A percentile compares a stretch with the other conserved stretches of the same genome.
Evolutionary conservation across 805 yeast genomes (phyloP).

Genomic region (Wickerhamomyces kurtzmanii): DNA sequence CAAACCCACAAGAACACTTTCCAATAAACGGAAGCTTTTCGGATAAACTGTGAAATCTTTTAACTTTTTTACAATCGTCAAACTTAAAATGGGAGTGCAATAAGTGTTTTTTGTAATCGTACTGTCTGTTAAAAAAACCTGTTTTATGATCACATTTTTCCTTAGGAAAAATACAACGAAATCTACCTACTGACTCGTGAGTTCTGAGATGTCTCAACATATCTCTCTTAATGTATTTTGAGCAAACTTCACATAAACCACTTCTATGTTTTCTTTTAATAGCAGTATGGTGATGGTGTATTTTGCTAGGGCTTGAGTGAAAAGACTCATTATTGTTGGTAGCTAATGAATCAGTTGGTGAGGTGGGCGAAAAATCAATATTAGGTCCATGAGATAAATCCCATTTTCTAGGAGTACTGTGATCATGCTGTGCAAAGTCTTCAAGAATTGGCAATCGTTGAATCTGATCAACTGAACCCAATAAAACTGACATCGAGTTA

Average conservation of each 20-base stretch:
- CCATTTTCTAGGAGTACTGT: too few relatives aligned
- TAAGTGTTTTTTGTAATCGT: slow-evolving; percentile 58
- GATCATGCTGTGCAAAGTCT: too few relatives aligned
- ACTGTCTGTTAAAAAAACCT: slow-evolving; percentile 57
- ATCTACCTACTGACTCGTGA: slow-evolving; percentile 46
- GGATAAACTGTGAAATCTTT: slow-evolving; percentile 36
- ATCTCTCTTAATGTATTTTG: slow-evolving; percentile 46
- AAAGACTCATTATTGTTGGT: too few relatives aligned
- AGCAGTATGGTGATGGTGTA: too few relatives aligned
- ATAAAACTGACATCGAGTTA: too few relatives aligned
- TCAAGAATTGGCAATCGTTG: too few relatives aligned
- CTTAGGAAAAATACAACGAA: slow-evolving; percentile 48
- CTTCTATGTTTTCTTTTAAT: too few relatives aligned
- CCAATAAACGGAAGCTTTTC: slow-evolving; percentile 45
- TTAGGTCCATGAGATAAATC: too few relatives aligned
- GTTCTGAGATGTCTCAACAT: slow-evolving; percentile 54
- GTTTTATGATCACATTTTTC: slow-evolving; percentile 46
- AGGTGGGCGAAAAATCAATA: too few relatives aligned
- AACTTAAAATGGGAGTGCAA: slow-evolving; percentile 50
- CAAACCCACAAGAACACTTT: slow-evolving; percentile 41
- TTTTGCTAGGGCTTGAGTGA: too few relatives aligned
- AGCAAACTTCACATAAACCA: slow-evolving; percentile 38
- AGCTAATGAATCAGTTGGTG: too few relatives aligned
- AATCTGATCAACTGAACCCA: too few relatives aligned
- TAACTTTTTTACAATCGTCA: slow-evolving; percentile 31